Evolutionary conservation across 345 rosid genomes (phyloP).

Genomic region (Gynandropsis gynandra): DNA sequence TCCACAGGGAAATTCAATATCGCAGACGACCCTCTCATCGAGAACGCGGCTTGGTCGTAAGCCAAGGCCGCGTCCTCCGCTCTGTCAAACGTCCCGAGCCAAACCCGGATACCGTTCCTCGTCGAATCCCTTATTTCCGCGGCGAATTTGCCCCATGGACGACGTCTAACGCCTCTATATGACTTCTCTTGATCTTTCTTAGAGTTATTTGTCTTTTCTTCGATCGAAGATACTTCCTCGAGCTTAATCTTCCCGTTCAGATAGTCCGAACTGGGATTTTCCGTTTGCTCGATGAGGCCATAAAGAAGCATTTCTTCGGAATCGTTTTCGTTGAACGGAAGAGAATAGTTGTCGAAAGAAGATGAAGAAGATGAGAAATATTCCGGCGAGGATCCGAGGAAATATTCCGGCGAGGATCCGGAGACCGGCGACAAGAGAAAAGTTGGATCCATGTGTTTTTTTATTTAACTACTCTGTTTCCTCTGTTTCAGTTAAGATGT

Average conservation of each 20-base stretch:
- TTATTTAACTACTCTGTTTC: constrained; percentile 12
- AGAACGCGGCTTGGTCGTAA: constrained; percentile 65
- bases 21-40: constrained; percentile 58
- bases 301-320: constrained; percentile 86
- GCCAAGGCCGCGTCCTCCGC: constrained; percentile 76
- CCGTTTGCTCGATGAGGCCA: constrained; percentile 42
- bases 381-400: constrained; percentile 45
- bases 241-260: constrained; percentile 21
- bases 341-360: constrained; percentile 28
- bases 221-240: constrained; percentile 44
- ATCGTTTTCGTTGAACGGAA: constrained; percentile 92
- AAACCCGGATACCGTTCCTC: constrained; percentile 47
- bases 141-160: constrained; percentile 81
- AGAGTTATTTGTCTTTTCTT: constrained; percentile 19
- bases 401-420: constrained; percentile 57
- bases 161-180: constrained; percentile 60
- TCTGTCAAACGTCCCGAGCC: constrained; percentile 72
- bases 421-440: constrained; percentile 38
- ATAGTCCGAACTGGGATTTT: neutral
- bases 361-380: constrained; percentile 28
- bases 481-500: constrained; percentile 24
- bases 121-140: constrained; percentile 79
- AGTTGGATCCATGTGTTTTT: constrained; percentile 37
- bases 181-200: constrained; percentile 41
- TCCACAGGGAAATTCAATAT: constrained; percentile 62